Base-by-base conservation (phyloP, 2,329 filamentous ascomycete species). In the Coniochaeta sp. region DNA sequence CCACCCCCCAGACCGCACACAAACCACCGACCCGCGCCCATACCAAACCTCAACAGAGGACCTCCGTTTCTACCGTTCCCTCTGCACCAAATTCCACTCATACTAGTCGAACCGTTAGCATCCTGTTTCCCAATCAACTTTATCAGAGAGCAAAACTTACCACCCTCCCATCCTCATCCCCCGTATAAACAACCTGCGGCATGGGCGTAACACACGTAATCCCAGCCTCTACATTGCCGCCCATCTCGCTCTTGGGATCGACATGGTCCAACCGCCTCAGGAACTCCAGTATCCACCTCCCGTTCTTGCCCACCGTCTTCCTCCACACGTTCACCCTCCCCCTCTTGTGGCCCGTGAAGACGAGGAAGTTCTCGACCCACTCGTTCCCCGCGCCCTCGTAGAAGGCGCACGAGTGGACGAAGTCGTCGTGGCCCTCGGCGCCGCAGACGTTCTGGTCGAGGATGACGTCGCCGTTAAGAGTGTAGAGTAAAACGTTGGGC, bases 311-410 rank as follows among this genome's bases (percentile, higher is more conserved):
- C 5, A 66, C 61, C n/a, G 58, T 59, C 58, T 79, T 78, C 48
- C 75, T 74, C 82, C 86, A 87, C 18, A 88, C 83, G 61, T 95
- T 95, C 30, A 95, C 91, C 13, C 91, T 78, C 0, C 94, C 94
- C 49, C 85, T 77, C 56, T 82, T 78, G 65, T 97, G 94, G 0
- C 94, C 94, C 0, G 92, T 97, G 57, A 99, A 91, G 32, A 97
- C 73, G 40, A 99, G 75, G 55, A 86, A 85, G 51, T 86, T 85
- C 68, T 95, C 89, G 3, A 96, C 76, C 89, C 91, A 97, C 69
- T 97, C 94, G 60, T 91, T 94, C 2, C 86, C 87, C 0, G 84
- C 80, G 0, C 92, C 92, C 66, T 97, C 91, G 69, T 97, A 97
- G 67, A 96, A 96, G 3, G 91, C 89, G 57, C 91, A 94, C 1